These are phyloP conservation scores for Barbatosphaeria neglecta DNA, from an alignment of 495 filamentous ascomycete genomes.

Conservation along the genomic window DNA sequence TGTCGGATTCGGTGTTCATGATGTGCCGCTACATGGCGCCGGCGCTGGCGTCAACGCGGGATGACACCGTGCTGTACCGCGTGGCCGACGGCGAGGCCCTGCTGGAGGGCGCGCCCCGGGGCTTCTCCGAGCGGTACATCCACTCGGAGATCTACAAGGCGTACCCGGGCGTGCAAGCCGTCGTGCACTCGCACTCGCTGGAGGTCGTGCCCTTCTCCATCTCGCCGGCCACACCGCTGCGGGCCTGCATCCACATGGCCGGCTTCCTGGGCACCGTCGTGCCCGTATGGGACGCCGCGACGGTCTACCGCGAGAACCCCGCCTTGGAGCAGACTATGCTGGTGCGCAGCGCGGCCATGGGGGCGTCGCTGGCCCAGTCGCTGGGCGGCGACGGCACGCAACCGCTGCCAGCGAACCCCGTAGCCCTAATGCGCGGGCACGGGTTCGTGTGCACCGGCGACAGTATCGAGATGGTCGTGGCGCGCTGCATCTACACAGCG, in stretches of 20 bases:
- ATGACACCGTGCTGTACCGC: constrained; percentile 25
- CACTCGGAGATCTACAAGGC: constrained; percentile 33
- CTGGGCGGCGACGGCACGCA: neutral
- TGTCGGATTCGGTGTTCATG: constrained; percentile 24
- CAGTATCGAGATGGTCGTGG: constrained; percentile 23
- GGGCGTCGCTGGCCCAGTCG: constrained; percentile 11
- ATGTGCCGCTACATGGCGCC: constrained; percentile 30
- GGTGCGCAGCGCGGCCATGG: constrained; percentile 18
- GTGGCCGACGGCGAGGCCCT: constrained; percentile 16
- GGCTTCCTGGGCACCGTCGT: constrained; percentile 29
- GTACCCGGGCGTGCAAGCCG: constrained; percentile 23
- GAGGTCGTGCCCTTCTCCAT: constrained; percentile 32
- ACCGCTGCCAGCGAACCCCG: constrained; percentile 10
- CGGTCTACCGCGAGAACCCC: constrained; percentile 12
- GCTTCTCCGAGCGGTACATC: constrained; percentile 34
- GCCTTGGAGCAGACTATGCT: constrained; percentile 22
- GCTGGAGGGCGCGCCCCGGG: constrained; percentile 1
- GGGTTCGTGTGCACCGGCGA: constrained; percentile 26
- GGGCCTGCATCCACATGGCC: constrained; percentile 28
- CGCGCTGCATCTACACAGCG: constrained; percentile 27
- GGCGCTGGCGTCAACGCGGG: constrained; percentile 18
- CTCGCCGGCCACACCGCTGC: constrained; percentile 16
- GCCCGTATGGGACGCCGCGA: constrained; percentile 24
- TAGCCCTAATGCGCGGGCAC: constrained; percentile 32
- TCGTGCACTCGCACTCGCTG: constrained; percentile 30